Evolutionary conservation across 83 land plant genomes (phyloP).

Genomic region (Picea engelmannii): DNA sequence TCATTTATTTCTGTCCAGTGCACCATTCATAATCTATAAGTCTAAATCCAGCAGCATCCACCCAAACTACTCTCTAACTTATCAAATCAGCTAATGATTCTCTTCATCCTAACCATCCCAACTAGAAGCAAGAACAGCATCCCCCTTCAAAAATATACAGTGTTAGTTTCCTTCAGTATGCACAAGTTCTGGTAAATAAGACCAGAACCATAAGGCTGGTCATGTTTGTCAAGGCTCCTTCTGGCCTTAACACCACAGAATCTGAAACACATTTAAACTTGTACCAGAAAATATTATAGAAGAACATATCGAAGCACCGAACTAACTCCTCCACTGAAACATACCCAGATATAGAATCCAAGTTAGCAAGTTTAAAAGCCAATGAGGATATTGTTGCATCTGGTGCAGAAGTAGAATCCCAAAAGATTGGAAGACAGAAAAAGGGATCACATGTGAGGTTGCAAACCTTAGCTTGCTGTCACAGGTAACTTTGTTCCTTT

Average conservation of each 20-base stretch:
- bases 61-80: neutral
- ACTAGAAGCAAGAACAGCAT: neutral
- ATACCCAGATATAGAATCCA: neutral
- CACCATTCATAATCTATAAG: neutral
- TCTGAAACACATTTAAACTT: neutral
- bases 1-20: neutral
- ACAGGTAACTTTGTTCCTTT: conserved; percentile 13
- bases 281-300: neutral
- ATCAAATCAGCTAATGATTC: neutral
- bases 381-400: neutral
- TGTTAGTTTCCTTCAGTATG: neutral
- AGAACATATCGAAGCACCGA: neutral
- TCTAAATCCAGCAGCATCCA: conserved; percentile 1
- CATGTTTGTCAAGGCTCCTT: neutral
- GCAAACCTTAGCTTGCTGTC: conserved; percentile 4
- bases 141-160: neutral
- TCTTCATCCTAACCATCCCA: neutral
- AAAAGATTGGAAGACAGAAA: neutral
- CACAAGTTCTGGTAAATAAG: neutral
- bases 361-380: neutral
- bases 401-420: neutral
- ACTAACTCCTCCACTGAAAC: neutral
- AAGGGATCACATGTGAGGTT: neutral
- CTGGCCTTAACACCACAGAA: neutral
- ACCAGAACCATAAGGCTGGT: neutral